Percentiles rank a stretch among this genome's conserved stretches.
Evolutionary conservation across 2,329 filamentous ascomycete species (phyloP).

Genomic region (Cephalotrichum gorgonifer): DNA sequence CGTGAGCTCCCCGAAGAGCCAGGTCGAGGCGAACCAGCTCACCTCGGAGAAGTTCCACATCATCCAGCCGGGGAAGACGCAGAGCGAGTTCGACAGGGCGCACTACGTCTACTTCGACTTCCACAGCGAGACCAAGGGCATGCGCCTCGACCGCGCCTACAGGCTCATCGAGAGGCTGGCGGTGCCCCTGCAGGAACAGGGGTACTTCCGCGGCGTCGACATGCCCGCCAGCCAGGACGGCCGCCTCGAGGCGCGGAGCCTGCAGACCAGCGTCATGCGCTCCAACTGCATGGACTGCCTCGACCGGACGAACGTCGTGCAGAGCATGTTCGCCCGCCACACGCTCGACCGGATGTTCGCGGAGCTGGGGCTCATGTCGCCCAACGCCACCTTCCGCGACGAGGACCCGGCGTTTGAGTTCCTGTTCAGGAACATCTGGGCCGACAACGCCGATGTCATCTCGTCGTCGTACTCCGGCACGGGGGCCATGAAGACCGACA

Average conservation of each 20-base stretch:
- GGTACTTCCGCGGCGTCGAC: constrained; percentile 89
- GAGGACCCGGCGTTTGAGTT: constrained; percentile 77
- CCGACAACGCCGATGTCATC: constrained; percentile 94
- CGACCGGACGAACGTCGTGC: constrained; percentile 94
- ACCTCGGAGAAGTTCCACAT: constrained; percentile 74
- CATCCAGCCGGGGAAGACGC: constrained; percentile 47
- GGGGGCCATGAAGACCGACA: constrained; percentile 94
- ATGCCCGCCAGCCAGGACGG: constrained; percentile 62
- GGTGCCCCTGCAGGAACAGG: constrained; percentile 64
- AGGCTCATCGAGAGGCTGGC: constrained; percentile 74
- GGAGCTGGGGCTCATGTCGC: constrained; percentile 68
- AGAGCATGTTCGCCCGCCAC: constrained; percentile 90
- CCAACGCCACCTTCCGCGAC: constrained; percentile 64
- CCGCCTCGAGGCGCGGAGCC: constrained; percentile 66
- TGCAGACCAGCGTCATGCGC: constrained; percentile 82
- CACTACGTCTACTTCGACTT: constrained; percentile 99
- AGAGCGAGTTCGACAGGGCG: constrained; percentile 62
- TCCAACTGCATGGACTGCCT: constrained; percentile 99
- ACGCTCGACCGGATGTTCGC: constrained; percentile 80
- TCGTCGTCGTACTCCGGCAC: constrained; percentile 91
- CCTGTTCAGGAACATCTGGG: constrained; percentile 95
- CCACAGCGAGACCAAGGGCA: constrained; percentile 92
- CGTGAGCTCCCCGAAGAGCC: constrained; percentile 57
- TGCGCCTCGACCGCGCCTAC: constrained; percentile 86
- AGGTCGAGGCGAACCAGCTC: constrained; percentile 50